Evolutionary conservation across 192 early-diverging fungal genomes (phyloP).

Genomic region (Coemansia sp.): DNA sequence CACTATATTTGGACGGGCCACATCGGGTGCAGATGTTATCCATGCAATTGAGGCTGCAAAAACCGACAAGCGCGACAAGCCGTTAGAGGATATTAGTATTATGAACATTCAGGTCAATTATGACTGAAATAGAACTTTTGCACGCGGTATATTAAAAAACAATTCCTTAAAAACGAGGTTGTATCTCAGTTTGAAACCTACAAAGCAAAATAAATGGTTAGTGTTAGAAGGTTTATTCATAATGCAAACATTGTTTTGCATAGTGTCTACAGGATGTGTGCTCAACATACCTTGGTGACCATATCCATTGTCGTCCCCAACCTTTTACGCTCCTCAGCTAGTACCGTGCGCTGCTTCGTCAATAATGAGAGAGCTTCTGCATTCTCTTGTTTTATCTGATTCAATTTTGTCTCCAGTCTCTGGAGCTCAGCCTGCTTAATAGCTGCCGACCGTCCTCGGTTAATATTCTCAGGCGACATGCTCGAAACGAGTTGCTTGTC

Average conservation of each 20-base stretch:
- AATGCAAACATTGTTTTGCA: not conserved
- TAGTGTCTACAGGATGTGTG: not conserved
- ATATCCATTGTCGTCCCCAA: constrained; percentile 18
- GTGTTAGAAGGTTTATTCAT: not conserved
- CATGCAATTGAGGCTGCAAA: constrained; percentile 79
- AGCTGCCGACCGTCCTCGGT: constrained; percentile 32
- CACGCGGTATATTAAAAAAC: not conserved
- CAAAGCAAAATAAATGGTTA: not conserved
- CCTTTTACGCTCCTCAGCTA: constrained; percentile 17
- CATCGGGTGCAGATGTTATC: constrained; percentile 89
- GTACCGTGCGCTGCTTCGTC: constrained; percentile 8
- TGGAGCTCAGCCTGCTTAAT: constrained; percentile 42
- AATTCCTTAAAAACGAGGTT: not conserved
- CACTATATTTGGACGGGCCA: constrained; percentile 89
- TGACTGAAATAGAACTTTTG: not conserved
- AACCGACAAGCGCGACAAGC: constrained; percentile 86
- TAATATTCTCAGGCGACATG: constrained; percentile 38
- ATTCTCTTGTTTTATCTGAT: constrained; percentile 25
- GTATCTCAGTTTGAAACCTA: not conserved
- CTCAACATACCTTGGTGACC: constrained; percentile 12
- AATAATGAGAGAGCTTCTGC: constrained; percentile 11
- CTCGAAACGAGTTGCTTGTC: constrained; percentile 21
- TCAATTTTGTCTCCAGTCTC: constrained; percentile 28
- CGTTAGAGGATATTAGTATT: constrained; percentile 61
- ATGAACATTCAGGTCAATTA: constrained; percentile 53